Base-by-base conservation (phyloP, 441 rosid species). In the Erodium moschatum region DNA sequence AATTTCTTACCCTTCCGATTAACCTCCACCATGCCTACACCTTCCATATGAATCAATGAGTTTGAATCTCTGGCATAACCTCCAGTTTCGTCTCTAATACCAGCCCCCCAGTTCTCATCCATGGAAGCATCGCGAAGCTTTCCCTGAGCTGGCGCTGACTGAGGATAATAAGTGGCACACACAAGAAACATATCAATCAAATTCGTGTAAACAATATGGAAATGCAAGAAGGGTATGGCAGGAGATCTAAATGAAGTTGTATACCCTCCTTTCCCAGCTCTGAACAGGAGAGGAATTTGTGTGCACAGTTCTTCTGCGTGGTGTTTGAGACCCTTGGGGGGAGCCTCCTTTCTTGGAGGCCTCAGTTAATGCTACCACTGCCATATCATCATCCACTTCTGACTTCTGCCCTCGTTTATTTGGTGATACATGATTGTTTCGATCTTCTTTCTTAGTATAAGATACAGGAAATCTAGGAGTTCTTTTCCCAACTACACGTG, bases 401-500 rank as follows among this genome's bases (percentile, higher is more conserved):
- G 74, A 80, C 75, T 78, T 90, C 80, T 76, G 85, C 50, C 70
- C 80, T 80, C 80, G 82, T 72, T 76, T 85, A 73, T 75, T 84
- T 64, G 46, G 76, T 20, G 78, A 78, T 74, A 62, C 73, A 72
- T 56, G 70, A 85, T 70, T 82, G 65, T 82, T 81, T 73, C 64
- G 79, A n/a, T 70, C 81, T 67, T 83, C 87, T 79, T 76, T 83
- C 77, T 78, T 78, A 63, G 78, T 66, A 75, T 70, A 73, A 72
- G 87, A 77, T 75, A 96, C 87, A 67, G 86, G 91, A 70, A 89
- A 16, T 35, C 97, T 93, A 67, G 98, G 97, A 54, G 98, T 96
- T 83, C 99, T 91, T 83, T 83, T 96, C 74, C 91, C 81, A 71
- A 87, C 86, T 68, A 87, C 94, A 84, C 84, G 87, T 72, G 85